Conservation (phyloP, 805 yeast species). For the Yarrowia phangngaensis region DNA sequence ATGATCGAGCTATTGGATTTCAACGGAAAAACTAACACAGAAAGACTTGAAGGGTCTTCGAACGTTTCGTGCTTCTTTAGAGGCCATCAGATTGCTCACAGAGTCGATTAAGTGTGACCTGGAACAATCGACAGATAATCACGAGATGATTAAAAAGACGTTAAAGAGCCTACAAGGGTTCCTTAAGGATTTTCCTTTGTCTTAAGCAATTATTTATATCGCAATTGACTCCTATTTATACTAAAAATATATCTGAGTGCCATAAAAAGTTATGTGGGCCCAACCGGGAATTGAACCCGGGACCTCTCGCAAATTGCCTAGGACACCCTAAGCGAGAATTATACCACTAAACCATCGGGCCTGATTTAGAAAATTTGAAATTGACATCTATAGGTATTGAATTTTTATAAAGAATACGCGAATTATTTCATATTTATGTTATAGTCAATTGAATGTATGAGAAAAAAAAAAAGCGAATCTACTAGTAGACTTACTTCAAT, state of each 20-base stretch:
- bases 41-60: not conserved
- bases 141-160: conserved; percentile 8
- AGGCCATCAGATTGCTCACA: not conserved
- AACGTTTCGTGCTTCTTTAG: conserved; percentile 8
- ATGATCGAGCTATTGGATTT: too few relatives aligned
- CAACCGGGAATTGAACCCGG: conserved; percentile 27
- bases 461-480: too few relatives aligned
- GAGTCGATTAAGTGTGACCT: conserved; percentile 4
- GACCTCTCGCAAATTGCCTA: conserved; percentile 26
- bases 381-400: too few relatives aligned
- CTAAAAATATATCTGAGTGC: too few relatives aligned
- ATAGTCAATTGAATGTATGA: too few relatives aligned
- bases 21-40: conserved; percentile 19
- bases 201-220: too few relatives aligned
- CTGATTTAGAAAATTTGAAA: not conserved
- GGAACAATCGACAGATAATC: conserved; percentile 10
- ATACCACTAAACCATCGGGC: conserved; percentile 26
- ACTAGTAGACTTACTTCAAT: too few relatives aligned
- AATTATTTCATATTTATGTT: too few relatives aligned
- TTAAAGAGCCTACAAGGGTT: not conserved
- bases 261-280: conserved; percentile 1
- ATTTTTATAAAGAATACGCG: not conserved
- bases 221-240: too few relatives aligned
- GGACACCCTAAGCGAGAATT: conserved; percentile 27
- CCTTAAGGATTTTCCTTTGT: conserved; percentile 1